Evolutionary conservation across 2,329 filamentous ascomycete genomes (phyloP), one percentile per base, ranked within the genome.

Genomic region (Colletotrichum sublineola): DNA sequence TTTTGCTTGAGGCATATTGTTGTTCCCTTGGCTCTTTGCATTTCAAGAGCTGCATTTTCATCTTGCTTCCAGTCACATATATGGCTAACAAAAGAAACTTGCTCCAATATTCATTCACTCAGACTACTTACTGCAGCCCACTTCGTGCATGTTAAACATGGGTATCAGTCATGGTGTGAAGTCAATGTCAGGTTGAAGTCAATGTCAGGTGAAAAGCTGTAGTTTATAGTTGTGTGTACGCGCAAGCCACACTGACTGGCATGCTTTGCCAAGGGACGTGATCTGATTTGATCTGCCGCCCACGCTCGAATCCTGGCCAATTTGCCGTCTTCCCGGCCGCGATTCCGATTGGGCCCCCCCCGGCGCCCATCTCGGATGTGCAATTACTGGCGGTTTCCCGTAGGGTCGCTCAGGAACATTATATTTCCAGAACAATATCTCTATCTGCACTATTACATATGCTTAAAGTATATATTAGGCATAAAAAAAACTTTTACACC

Each of bases 51-150:
- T 38, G 48, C 18, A 7, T 68, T n/a, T 68, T 46, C 31, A 40
- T 56, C 44, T 42, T 40, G 20, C 63, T 67, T 67, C 33, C 55
- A 42, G 55, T 68, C 57, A 56, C 46, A 50, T 20, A 67, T 40
- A 63, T 56, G 63, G 63, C 55, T 40, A 68, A 62, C 68, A 63
- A 57, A 67, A 71, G 33, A 71, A 36, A 33, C 29, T 62, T 57
- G 38, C 31, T 40, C 38, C 56, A 12, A 36, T 6, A 24, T 38
- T 40, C 11, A 29, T 38, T n/a, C 24, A 42, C 9, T 8, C 24
- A 12, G 42, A n/a, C 20, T 11, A 46, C 33, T 8, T 36, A 3
- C 31, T 46, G 24, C 57, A 1, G 18, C 11, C 11, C 11, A 18
- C 11, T 60, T 46, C 5, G 8, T 60, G n/a, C 20, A 29, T 18